Conservation (phyloP, 371 early-diverging fungal species). For the Mucor sp. region DNA sequence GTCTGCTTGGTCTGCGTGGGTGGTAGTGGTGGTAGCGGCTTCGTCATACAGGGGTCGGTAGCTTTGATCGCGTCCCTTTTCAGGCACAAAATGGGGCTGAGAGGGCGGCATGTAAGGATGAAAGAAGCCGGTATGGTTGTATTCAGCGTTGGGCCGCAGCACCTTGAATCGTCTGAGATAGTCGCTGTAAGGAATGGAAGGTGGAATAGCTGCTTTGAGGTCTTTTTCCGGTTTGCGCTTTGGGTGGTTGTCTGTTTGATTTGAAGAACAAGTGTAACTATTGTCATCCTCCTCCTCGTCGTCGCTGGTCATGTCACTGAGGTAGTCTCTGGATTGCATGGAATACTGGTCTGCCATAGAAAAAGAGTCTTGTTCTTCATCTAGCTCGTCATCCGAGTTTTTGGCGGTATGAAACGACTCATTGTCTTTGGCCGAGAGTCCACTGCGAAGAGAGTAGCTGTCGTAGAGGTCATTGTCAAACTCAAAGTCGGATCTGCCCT, state of each 20-base stretch:
- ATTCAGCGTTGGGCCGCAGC: constrained; percentile 32
- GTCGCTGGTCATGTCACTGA: constrained; percentile 1
- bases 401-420: constrained; percentile 46
- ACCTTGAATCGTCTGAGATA: constrained; percentile 63
- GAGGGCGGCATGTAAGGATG: constrained; percentile 62
- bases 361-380: not conserved
- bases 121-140: constrained; percentile 30
- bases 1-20: not conserved
- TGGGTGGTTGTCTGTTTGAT: not conserved
- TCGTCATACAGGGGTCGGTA: constrained; percentile 11
- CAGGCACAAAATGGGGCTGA: constrained; percentile 35
- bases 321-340: not conserved
- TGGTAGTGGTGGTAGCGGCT: no score
- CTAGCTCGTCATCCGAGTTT: constrained; percentile 17
- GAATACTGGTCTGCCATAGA: constrained; percentile 9
- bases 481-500: not conserved
- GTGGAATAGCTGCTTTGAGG: constrained; percentile 37
- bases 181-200: constrained; percentile 72
- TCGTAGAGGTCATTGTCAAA: constrained; percentile 9
- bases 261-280: not conserved
- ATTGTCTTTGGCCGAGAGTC: constrained; percentile 26
- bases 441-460: constrained; percentile 25
- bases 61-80: constrained; percentile 29
- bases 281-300: not conserved
- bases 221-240: constrained; percentile 7